A percentile compares a stretch with the other conserved stretches of the same genome.
These are phyloP conservation scores for Trichoderma pleuroti DNA, from an alignment of 2,329 filamentous ascomycete genomes.

Conservation along the genomic window DNA sequence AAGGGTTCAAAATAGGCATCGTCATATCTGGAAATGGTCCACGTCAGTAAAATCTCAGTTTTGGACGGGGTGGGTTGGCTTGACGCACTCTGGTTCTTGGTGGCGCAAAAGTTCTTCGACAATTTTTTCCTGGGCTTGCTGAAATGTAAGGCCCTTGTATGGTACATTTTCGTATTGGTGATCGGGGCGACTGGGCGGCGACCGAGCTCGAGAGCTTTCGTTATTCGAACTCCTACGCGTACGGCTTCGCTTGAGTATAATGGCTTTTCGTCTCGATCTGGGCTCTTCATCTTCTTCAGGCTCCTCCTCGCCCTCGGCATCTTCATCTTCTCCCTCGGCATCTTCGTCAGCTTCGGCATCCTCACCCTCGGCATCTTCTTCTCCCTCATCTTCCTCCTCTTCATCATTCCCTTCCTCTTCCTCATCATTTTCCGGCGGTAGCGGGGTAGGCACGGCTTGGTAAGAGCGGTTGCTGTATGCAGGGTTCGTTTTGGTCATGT, in stretches of 20 bases:
- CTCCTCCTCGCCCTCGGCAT: slow-evolving; percentile 28
- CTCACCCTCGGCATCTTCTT: slow-evolving; percentile 31
- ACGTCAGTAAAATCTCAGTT: slow-evolving; percentile 22
- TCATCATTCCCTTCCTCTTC: slow-evolving; percentile 30
- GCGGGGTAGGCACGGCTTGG: slow-evolving; percentile 67
- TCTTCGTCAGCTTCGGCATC: slow-evolving; percentile 32
- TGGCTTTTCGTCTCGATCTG: slow-evolving; percentile 36
- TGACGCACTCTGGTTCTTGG: slow-evolving; percentile 60
- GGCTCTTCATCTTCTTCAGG: slow-evolving; percentile 30
- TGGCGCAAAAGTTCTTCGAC: slow-evolving; percentile 70
- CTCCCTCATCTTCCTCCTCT: slow-evolving; percentile 31
- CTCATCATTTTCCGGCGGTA: slow-evolving; percentile 46
- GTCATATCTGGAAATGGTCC: slow-evolving; percentile 52
- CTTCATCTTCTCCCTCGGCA: slow-evolving; percentile 26
- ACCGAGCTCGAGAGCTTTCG: slow-evolving; percentile 35
- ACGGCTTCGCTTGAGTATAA: slow-evolving; percentile 39
- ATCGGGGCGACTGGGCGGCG: slow-evolving; percentile 44
- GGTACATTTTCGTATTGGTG: slow-evolving; percentile 53
- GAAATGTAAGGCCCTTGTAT: slow-evolving; percentile 72
- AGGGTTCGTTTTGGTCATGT: slow-evolving; percentile 83
- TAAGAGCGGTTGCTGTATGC: slow-evolving; percentile 70
- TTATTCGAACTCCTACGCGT: slow-evolving; percentile 34
- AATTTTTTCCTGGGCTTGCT: slow-evolving; percentile 83
- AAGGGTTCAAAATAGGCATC: slow-evolving; percentile 72
- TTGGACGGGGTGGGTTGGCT: background rate